A percentile compares a stretch with the other conserved stretches of the same genome.
phyloP scores from a whole-genome alignment of 1,284 basidiomycete genomes.

The Papiliotrema flavescens region DNA sequence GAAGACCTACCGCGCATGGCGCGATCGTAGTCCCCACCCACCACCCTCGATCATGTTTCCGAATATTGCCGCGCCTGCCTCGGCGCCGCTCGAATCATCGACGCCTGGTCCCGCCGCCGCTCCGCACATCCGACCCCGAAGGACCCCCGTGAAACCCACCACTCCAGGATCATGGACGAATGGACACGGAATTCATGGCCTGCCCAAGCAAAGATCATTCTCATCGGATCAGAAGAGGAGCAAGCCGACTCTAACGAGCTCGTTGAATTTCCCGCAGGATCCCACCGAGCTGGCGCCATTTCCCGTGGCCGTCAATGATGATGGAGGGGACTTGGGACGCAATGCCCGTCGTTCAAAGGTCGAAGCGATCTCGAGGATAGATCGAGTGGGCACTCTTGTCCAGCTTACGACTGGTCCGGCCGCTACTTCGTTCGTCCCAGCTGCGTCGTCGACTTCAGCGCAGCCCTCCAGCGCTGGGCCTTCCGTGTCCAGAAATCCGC shows the following conservation, averaged over 20 bases:
- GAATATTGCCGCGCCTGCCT: background rate
- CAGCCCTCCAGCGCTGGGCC: constrained; percentile 14
- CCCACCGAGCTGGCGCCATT: constrained; percentile 12
- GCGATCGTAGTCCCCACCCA: too few relatives aligned
- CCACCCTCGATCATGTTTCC: too few relatives aligned
- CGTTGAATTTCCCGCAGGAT: constrained; percentile 31
- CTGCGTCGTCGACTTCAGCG: constrained; percentile 14
- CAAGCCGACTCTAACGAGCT: constrained; percentile 38
- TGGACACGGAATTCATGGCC: background rate
- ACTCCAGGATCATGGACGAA: background rate
- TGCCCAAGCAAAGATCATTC: background rate
- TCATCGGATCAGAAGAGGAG: constrained; percentile 8
- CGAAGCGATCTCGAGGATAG: constrained; percentile 38
- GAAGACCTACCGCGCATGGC: too few relatives aligned
- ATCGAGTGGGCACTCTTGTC: constrained; percentile 31
- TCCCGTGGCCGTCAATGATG: constrained; percentile 6
- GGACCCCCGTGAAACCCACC: background rate
- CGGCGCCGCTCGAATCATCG: background rate
- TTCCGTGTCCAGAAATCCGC: constrained; percentile 27
- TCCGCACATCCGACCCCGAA: background rate
- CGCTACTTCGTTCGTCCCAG: constrained; percentile 39
- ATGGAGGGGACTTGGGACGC: constrained; percentile 24
- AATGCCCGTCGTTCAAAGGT: constrained; percentile 40
- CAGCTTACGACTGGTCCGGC: constrained; percentile 18
- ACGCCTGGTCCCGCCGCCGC: background rate